Conservation (phyloP, 768 basidiomycete species). For the Tulasnella sp. region DNA sequence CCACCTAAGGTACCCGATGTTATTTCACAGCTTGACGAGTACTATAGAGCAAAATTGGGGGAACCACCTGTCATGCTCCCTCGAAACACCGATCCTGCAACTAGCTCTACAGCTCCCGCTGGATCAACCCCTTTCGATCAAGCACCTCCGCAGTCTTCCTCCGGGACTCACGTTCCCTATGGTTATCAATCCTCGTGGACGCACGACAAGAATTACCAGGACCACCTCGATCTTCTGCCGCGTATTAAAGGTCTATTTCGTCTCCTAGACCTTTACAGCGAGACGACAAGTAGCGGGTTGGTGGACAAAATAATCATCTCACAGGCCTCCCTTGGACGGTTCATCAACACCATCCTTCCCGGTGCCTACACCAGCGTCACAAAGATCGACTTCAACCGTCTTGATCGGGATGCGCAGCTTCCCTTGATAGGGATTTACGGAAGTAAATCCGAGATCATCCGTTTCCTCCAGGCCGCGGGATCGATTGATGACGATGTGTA, state of each 20-base stretch:
- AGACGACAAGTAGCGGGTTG: slow-evolving; percentile 19
- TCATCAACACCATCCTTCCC: slow-evolving; percentile 50
- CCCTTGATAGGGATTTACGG: slow-evolving; percentile 59
- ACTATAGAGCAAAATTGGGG: too few relatives aligned
- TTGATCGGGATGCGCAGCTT: slow-evolving; percentile 46
- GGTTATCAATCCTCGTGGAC: background rate
- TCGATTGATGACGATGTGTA: slow-evolving; percentile 45
- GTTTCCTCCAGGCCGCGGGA: slow-evolving; percentile 43
- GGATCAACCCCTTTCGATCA: background rate
- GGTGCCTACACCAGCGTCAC: slow-evolving; percentile 54
- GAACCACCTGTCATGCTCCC: too few relatives aligned
- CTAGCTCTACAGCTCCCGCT: too few relatives aligned
- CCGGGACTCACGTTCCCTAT: background rate
- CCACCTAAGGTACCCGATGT: too few relatives aligned
- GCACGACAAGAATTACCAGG: background rate
- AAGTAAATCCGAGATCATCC: slow-evolving; percentile 49
- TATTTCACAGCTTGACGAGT: too few relatives aligned
- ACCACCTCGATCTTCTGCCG: slow-evolving; percentile 15
- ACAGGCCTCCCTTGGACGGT: slow-evolving; percentile 48
- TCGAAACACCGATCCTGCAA: too few relatives aligned
- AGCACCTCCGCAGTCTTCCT: background rate
- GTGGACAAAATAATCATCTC: slow-evolving; percentile 59
- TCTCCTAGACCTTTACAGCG: slow-evolving; percentile 28
- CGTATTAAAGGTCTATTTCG: slow-evolving; percentile 19
- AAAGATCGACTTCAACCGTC: slow-evolving; percentile 52